These are phyloP conservation scores for Neofusicoccum sp. DNA, from an alignment of 2,329 filamentous ascomycete species.

Conservation along the genomic window DNA sequence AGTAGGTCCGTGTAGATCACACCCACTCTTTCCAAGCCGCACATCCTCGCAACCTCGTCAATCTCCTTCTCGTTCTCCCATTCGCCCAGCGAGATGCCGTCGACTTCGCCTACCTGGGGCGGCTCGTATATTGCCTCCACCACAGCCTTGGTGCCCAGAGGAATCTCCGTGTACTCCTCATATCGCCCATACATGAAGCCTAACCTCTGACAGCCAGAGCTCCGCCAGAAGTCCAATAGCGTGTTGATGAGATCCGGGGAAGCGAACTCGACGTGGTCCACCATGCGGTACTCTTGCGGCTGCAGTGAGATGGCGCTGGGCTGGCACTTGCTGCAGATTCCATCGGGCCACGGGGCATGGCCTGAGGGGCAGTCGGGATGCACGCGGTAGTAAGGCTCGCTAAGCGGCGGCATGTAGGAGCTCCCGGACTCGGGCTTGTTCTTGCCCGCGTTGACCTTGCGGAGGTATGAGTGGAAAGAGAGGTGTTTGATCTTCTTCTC, in stretches of 20 bases:
- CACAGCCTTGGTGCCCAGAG: conserved; percentile 89
- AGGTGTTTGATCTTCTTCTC: conserved; percentile 99
- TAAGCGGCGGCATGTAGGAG: conserved; percentile 94
- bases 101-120: conserved; percentile 84
- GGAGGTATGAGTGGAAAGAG: conserved; percentile 91
- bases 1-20: conserved; percentile 94
- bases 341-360: conserved; percentile 90
- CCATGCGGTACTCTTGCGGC: conserved; percentile 92
- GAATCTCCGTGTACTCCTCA: conserved; percentile 87
- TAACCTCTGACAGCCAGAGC: conserved; percentile 78
- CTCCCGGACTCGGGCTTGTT: conserved; percentile 93
- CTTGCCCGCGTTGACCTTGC: conserved; percentile 93
- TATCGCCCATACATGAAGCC: conserved; percentile 92
- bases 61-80: conserved; percentile 86
- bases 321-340: conserved; percentile 97
- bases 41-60: conserved; percentile 77
- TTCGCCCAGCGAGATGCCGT: conserved; percentile 81
- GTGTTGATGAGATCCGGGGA: conserved; percentile 81
- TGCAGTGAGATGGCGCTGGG: conserved; percentile 95
- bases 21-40: conserved; percentile 85
- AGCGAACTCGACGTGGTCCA: conserved; percentile 97
- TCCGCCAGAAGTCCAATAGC: conserved; percentile 91
- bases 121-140: conserved; percentile 98
- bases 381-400: conserved; percentile 90
- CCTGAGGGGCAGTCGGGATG: conserved; percentile 87